phyloP scores from a whole-genome alignment of 2,329 filamentous ascomycete species.

The Cyclaneusma minus region DNA sequence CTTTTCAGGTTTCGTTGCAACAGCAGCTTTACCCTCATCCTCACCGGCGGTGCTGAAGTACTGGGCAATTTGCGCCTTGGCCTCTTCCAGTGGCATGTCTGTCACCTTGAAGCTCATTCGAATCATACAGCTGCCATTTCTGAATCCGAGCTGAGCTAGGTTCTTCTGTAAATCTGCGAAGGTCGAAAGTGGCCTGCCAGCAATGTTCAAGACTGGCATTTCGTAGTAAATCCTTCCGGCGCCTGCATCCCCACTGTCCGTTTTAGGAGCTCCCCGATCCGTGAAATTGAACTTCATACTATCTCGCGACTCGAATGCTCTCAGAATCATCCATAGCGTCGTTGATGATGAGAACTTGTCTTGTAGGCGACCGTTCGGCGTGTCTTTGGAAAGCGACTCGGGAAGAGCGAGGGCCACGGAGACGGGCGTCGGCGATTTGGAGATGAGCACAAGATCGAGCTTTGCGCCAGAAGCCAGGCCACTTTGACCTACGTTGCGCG shows the following conservation, averaged over 20 bases:
- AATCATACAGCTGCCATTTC: constrained; percentile 66
- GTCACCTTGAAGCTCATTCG: constrained; percentile 64
- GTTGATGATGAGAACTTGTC: constrained; percentile 83
- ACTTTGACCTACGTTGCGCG: constrained; percentile 67
- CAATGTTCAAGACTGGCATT: constrained; percentile 67
- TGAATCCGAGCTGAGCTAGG: constrained; percentile 72
- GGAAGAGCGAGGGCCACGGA: constrained; percentile 82
- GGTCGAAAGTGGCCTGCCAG: constrained; percentile 62
- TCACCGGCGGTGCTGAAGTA: no score
- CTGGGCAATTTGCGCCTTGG: constrained; percentile 64
- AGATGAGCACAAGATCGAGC: constrained; percentile 77
- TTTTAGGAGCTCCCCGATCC: constrained; percentile 57
- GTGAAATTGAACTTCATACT: constrained; percentile 64
- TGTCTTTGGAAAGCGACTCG: constrained; percentile 46
- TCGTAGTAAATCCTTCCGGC: constrained; percentile 77
- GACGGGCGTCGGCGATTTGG: constrained; percentile 71
- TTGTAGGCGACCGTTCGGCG: constrained; percentile 51
- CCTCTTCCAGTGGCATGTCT: constrained; percentile 66
- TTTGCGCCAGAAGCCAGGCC: constrained; percentile 77
- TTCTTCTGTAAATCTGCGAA: constrained; percentile 82
- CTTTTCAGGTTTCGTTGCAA: no score
- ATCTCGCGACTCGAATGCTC: constrained; percentile 70
- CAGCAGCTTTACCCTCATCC: no score
- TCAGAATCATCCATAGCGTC: constrained; percentile 75
- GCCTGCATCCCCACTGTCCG: constrained; percentile 31